These are phyloP conservation scores for Fusarium anthophilum DNA, from an alignment of 2,329 filamentous ascomycete genomes.

Conservation along the genomic window DNA sequence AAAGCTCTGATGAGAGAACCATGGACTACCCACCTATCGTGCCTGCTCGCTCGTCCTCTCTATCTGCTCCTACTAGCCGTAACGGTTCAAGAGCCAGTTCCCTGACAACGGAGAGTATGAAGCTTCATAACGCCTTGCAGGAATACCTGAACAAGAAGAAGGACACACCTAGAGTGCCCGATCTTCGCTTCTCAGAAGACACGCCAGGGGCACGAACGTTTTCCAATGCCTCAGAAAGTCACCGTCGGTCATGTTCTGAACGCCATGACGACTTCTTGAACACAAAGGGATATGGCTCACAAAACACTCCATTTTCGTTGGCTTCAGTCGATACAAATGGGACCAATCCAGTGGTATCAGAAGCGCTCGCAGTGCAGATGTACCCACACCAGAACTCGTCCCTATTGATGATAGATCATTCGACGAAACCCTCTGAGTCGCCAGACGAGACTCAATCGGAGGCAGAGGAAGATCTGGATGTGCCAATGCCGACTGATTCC, in stretches of 20 bases:
- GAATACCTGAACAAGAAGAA: conserved; percentile 40
- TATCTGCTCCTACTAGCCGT: conserved; percentile 70
- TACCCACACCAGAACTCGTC: conserved; percentile 73
- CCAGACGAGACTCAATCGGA: conserved; percentile 48
- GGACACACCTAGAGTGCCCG: conserved; percentile 12
- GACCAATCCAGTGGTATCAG: conserved; percentile 70
- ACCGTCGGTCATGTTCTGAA: conserved; percentile 54
- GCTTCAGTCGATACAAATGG: conserved; percentile 69
- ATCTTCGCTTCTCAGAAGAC: conserved; percentile 28
- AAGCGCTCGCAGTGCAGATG: conserved; percentile 70
- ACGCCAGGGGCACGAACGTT: not conserved
- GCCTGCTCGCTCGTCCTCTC: conserved; percentile 66
- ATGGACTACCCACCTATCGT: conserved; percentile 69
- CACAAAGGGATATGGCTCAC: conserved; percentile 61
- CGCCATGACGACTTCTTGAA: conserved; percentile 64
- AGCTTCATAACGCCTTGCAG: conserved; percentile 59
- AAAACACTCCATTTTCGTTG: conserved; percentile 70
- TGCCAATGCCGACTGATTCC: conserved; percentile 49
- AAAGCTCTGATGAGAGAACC: conserved; percentile 63
- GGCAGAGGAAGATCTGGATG: conserved; percentile 26
- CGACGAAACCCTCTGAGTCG: conserved; percentile 59
- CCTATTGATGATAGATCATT: conserved; percentile 67
- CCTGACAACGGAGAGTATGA: conserved; percentile 66
- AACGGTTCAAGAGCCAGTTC: conserved; percentile 65
- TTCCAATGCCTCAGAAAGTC: conserved; percentile 44